Conservation (phyloP, 2,329 filamentous ascomycete species). For the Diaporthe ampelina region DNA sequence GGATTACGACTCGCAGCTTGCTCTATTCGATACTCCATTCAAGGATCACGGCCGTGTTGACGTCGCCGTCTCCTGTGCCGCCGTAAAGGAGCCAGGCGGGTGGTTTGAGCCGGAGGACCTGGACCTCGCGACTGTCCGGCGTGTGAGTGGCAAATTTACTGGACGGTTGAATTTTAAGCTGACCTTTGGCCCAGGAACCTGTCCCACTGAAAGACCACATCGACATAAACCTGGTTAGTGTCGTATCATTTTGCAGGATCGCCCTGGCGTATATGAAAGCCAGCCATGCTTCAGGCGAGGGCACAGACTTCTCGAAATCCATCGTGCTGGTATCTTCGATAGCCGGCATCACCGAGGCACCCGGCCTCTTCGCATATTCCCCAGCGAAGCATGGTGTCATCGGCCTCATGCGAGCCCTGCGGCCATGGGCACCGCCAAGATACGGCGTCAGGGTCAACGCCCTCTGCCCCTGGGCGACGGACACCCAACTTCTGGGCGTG, state of each 20-base stretch:
- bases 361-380: slow-evolving; percentile 62
- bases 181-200: slow-evolving; percentile 44
- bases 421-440: slow-evolving; percentile 49
- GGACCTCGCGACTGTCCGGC: slow-evolving; percentile 57
- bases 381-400: slow-evolving; percentile 64
- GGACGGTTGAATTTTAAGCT: not conserved
- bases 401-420: slow-evolving; percentile 62
- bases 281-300: slow-evolving; percentile 34
- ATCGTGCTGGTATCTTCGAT: slow-evolving; percentile 53
- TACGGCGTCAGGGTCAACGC: slow-evolving; percentile 58
- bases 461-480: slow-evolving; percentile 63
- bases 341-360: slow-evolving; percentile 63
- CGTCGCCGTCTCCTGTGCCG: slow-evolving; percentile 63
- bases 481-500: slow-evolving; percentile 59
- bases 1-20: slow-evolving; percentile 59
- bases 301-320: slow-evolving; percentile 42
- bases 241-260: slow-evolving; percentile 61
- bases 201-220: slow-evolving; percentile 53
- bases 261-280: slow-evolving; percentile 63
- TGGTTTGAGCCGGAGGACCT: slow-evolving; percentile 59
- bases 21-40: slow-evolving; percentile 61
- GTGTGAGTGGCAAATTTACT: slow-evolving; percentile 47
- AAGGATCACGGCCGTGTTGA: slow-evolving; percentile 61
- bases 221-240: slow-evolving; percentile 63
- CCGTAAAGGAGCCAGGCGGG: slow-evolving; percentile 56